Evolutionary conservation across 257 asterid species (phyloP), one percentile per base, ranked within the genome.

Genomic region (Penstemon davidsonii): DNA sequence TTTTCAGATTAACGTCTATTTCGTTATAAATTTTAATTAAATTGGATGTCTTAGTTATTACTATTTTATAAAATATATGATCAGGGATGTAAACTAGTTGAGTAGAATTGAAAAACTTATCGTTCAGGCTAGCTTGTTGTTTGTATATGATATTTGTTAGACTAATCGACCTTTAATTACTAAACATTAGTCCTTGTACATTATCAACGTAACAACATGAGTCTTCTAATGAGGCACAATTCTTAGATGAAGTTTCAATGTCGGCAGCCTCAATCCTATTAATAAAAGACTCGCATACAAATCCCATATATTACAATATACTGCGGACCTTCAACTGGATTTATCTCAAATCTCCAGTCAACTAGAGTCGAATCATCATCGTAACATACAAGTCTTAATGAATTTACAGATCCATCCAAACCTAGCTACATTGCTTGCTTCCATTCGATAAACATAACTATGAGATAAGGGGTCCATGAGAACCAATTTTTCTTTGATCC

Each of bases 401-500:
- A 83, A 72, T 85, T 85, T 10, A 79, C 63, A 18, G 87, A 83
- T 33, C 92, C 90, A 77, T 86, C 96, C 54, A 86, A 68, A 1
- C 92, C 96, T 15, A 15, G 18, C 18, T 12, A 86, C 83, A 81
- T 86, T 88, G 81, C 89, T 82, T 57, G 92, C 84, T 69, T 82
- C 88, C 90, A 83, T 77, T 60, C 18, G 70, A 70, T 85, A 85
- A 25, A 53, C 54, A 43, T 80, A 88, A 39, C 66, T 73, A 62
- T 73, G 67, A 25, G 83, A 66, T 13, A 46, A 45, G 64, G 82
- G 64, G 64, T 83, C 84, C 75, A 85, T 78, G 39, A 33, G 37
- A 13, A 88, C 78, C 0, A 86, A 85, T 53, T 69, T 76, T 68
- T 88, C 92, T 71, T 84, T 88, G 71, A 88, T 86, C 96, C 96